Conservation (phyloP, 768 basidiomycete species). For the Leccinum incarnatum region DNA sequence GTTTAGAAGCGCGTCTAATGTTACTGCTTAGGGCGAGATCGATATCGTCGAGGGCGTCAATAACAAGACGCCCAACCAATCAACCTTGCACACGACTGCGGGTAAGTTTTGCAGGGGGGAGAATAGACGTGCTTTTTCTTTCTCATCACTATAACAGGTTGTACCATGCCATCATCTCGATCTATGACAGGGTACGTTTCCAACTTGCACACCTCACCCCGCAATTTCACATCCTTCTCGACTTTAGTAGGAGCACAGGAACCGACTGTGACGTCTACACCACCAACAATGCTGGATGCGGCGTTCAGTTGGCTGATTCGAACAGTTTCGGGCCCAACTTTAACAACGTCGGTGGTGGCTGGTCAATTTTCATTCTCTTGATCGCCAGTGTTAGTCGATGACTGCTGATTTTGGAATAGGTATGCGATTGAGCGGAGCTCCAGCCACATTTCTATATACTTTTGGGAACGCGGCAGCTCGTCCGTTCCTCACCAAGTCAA, state of each 20-base stretch:
- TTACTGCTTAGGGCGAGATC: conserved; percentile 24
- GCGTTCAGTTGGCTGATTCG: conserved; percentile 23
- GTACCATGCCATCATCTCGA: conserved; percentile 29
- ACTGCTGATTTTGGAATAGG: conserved; percentile 15
- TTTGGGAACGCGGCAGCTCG: conserved; percentile 38
- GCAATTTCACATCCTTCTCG: not conserved
- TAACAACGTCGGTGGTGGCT: conserved; percentile 39
- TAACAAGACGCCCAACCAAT: conserved; percentile 24
- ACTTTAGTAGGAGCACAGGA: conserved; percentile 12
- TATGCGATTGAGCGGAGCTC: conserved; percentile 35
- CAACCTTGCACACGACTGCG: conserved; percentile 30
- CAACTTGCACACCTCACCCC: not conserved
- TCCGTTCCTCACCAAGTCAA: conserved; percentile 36
- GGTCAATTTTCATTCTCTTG: conserved; percentile 14
- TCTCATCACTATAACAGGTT: conserved; percentile 15
- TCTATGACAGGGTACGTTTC: conserved; percentile 32
- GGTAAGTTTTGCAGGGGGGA: conserved; percentile 7
- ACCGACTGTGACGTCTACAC: conserved; percentile 27
- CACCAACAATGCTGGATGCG: conserved; percentile 32
- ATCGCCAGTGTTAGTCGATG: not conserved
- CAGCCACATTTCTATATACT: conserved; percentile 36
- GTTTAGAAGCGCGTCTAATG: not conserved
- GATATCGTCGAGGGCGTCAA: conserved; percentile 37
- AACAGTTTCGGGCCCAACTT: conserved; percentile 37
- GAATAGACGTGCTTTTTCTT: not conserved